Percentiles rank a stretch among this genome's conserved stretches.
phyloP scores from a whole-genome alignment of 371 early-diverging fungal species.

The Chytridiales sp. region DNA sequence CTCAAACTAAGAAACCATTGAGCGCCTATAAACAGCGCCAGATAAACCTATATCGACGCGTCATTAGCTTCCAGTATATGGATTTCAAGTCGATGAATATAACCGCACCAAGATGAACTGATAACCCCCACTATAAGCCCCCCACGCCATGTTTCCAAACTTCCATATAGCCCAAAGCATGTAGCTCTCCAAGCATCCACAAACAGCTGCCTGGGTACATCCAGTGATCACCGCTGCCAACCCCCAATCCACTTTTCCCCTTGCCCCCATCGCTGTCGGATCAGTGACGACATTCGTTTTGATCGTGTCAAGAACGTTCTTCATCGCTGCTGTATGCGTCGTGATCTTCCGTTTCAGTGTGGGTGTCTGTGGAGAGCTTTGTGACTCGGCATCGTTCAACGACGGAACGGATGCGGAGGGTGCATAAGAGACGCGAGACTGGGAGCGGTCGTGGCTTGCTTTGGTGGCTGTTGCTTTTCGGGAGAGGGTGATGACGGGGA shows the following conservation, averaged over 20 bases:
- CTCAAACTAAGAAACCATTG: conserved; percentile 18
- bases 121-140: conserved; percentile 2
- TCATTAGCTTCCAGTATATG: too few relatives aligned
- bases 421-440: too few relatives aligned
- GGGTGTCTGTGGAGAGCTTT: not conserved
- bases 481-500: too few relatives aligned
- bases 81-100: not conserved
- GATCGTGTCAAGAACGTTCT: conserved; percentile 10
- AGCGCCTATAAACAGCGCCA: conserved; percentile 13
- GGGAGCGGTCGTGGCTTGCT: too few relatives aligned
- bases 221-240: conserved; percentile 13
- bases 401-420: too few relatives aligned
- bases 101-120: conserved; percentile 26
- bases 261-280: conserved; percentile 16
- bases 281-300: conserved; percentile 17
- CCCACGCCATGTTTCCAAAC: conserved; percentile 20
- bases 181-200: conserved; percentile 17
- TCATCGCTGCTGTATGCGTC: not conserved
- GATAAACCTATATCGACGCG: conserved; percentile 25
- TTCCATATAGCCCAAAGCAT: conserved; percentile 28
- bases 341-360: not conserved
- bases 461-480: too few relatives aligned
- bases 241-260: conserved; percentile 22
- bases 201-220: conserved; percentile 5
- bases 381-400: too few relatives aligned